Base-by-base conservation (phyloP, 441 rosid species). In the Pelargonium citronellum region DNA sequence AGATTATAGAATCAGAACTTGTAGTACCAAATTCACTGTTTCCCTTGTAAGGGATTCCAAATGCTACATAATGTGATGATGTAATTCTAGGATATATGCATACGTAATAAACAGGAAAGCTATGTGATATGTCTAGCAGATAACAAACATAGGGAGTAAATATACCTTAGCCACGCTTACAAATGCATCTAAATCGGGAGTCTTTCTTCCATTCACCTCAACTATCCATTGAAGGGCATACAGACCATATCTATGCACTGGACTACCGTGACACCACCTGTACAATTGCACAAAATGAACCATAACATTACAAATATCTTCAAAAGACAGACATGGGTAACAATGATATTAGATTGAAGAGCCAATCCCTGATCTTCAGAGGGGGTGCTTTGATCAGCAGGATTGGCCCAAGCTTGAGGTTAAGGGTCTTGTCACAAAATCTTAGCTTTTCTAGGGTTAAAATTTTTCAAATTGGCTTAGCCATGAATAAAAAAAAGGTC, bases 171-270 rank as follows among this genome's bases (percentile, higher is more conserved):
- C 82, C 15, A 87, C 95, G 13, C 72, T 76, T 61, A 87, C 83
- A 44, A 95, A 89, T 47, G 96, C 87, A 75, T 95, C 93, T 66
- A 95, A 74, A 82, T 91, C 83, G 68, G 98, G 94, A 65, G 89
- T 87, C 0, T 77, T 84, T 79, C 85, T 91, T 73, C 99, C 99
- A 55, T 92, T 95, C 17, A 95, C 84, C 81, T 91, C 95, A 72
- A 95, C 95, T 27, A 95, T 95, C 99, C 99, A 95, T 51, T 89
- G 97, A 66, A 86, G 89, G 71, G 98, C 88, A 72, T 88, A 91
- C 19, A 95, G 83, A 63, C 93, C 95, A 77, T 95, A 95, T 75
- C 96, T 87, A 57, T 91, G 87, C 34, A 79, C 98, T 1, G 99
- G 99, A 84, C 99, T 95, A 57, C 97, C 99, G 16, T 86, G 90